phyloP scores from a whole-genome alignment of 1,284 basidiomycete species.

The Athelia sp. region DNA sequence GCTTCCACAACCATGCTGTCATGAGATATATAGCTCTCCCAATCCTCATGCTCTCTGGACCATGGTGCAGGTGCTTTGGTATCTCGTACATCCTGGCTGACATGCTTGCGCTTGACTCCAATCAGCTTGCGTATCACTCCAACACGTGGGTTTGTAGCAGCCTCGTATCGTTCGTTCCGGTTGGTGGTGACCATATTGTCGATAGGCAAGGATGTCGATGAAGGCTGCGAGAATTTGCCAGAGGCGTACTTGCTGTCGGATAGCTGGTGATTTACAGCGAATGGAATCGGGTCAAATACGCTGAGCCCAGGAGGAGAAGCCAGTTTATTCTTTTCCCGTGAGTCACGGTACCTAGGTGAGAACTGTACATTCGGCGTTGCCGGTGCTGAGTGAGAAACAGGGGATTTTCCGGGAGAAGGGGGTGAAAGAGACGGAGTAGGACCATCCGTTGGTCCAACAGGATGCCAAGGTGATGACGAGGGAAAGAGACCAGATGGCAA shows the following conservation, averaged over 20 bases:
- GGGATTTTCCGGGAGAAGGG: constrained; percentile 35
- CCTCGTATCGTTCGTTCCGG: constrained; percentile 49
- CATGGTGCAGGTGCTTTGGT: constrained; percentile 30
- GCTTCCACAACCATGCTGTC: constrained; percentile 13
- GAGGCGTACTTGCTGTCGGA: constrained; percentile 67
- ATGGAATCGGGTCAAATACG: constrained; percentile 66
- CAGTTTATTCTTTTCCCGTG: constrained; percentile 5
- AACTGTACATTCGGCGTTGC: constrained; percentile 50
- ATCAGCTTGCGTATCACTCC: constrained; percentile 59
- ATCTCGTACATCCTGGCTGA: constrained; percentile 22
- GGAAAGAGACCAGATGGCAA: constrained; percentile 24
- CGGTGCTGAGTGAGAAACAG: constrained; percentile 36
- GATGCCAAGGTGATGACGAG: constrained; percentile 23
- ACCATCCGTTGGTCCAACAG: constrained; percentile 6
- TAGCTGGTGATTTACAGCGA: constrained; percentile 51
- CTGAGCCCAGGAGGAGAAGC: constrained; percentile 11
- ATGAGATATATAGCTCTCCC: constrained; percentile 24
- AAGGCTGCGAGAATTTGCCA: constrained; percentile 72
- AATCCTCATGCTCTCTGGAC: constrained; percentile 39
- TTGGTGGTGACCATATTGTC: constrained; percentile 36
- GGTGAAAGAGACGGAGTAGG: constrained; percentile 28
- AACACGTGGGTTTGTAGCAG: constrained; percentile 62
- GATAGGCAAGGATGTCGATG: constrained; percentile 39
- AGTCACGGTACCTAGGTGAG: constrained; percentile 14
- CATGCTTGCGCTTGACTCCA: constrained; percentile 57